A percentile compares a stretch with the other conserved stretches of the same genome.
Conservation (phyloP, 2,329 filamentous ascomycete species). For the Beauveria scarabaeidicola region DNA sequence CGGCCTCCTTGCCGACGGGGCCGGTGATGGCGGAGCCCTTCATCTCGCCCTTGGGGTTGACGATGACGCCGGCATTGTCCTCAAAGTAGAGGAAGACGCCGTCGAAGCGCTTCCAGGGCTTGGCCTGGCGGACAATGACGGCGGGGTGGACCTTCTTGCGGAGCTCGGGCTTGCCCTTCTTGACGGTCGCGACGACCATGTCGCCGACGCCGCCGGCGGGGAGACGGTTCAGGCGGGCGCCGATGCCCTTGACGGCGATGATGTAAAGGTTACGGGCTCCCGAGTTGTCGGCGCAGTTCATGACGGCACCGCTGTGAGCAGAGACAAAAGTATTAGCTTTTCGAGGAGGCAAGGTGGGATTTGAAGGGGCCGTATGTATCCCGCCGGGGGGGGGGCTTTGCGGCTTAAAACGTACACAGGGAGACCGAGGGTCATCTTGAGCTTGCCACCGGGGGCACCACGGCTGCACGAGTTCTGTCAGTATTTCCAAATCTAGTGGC, state of each 20-base stretch:
- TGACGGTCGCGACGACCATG: slow-evolving; percentile 99
- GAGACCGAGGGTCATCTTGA: slow-evolving; percentile 99
- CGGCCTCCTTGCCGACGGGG: slow-evolving; percentile 98
- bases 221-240: slow-evolving; percentile 94
- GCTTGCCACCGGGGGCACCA: slow-evolving; percentile 98
- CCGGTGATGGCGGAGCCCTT: slow-evolving; percentile 99
- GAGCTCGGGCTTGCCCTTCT: slow-evolving; percentile 99
- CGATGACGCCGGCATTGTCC: slow-evolving; percentile 99
- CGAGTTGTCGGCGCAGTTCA: slow-evolving; percentile 99
- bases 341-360: slow-evolving; percentile 10
- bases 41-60: slow-evolving; percentile 99
- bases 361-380: slow-evolving; percentile 1
- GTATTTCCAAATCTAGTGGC: slow-evolving; percentile 14
- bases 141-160: slow-evolving; percentile 99
- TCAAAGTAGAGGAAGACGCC: slow-evolving; percentile 99
- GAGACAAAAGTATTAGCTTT: slow-evolving; percentile 13
- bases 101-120: slow-evolving; percentile 98
- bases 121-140: slow-evolving; percentile 96
- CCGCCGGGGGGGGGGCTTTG: neutral
- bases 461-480: slow-evolving; percentile 43
- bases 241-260: slow-evolving; percentile 98
- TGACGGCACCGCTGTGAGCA: slow-evolving; percentile 78
- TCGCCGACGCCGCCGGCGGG: slow-evolving; percentile 96
- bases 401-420: slow-evolving; percentile 71
- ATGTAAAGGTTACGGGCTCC: slow-evolving; percentile 99